Base-by-base conservation (phyloP, 2,329 filamentous ascomycete species). In the Fusarium nanum region DNA sequence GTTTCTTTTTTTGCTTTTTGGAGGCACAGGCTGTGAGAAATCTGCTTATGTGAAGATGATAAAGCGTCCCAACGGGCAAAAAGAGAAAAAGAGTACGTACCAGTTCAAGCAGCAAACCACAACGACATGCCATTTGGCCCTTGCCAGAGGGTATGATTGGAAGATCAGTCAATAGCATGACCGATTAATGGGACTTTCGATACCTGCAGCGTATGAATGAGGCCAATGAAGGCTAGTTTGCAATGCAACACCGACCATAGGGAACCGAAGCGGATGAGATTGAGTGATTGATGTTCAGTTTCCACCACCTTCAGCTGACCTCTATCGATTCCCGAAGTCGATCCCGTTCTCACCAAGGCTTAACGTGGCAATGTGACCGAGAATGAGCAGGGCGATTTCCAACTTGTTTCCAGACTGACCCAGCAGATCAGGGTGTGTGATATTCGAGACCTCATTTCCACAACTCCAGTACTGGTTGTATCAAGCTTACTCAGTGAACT, bases 311-410 rank as follows among this genome's bases (percentile, higher is more conserved):
- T 63, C 64, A 67, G 53, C 62, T 70, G 61, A 47, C 61, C 56
- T 70, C 52, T 50, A 49, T 67, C 67, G 67, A 70, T 70, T 70
- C 67, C 67, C 67, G 67, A 70, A 70, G 67, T 67, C 57, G 67
- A 70, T 70, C 67, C 67, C 57, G 67, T 50, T 42, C 16, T 58
- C 54, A 46, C 53, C 57, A 59, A 44, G 32, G 62, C 61, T 52
- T 47, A 67, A 70, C 37, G 20, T 54, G 62, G 61, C 22, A 70
- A 54, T 67, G 53, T 57, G 55, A 41, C 67, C 67, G 67, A 70
- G 27, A 40, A 25, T 25, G 18, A 27, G 49, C 45, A 49, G 45
- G 66, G 42, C 57, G 40, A 44, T 70, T 56, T 55, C 48, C 34
- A 22, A 32, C 34, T 49, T 70, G 53, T 67, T 54, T 68, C 47